Evolutionary conservation across 768 basidiomycete species (phyloP), one percentile per base, ranked within the genome.

Genomic region (Scleroderma citrinum): DNA sequence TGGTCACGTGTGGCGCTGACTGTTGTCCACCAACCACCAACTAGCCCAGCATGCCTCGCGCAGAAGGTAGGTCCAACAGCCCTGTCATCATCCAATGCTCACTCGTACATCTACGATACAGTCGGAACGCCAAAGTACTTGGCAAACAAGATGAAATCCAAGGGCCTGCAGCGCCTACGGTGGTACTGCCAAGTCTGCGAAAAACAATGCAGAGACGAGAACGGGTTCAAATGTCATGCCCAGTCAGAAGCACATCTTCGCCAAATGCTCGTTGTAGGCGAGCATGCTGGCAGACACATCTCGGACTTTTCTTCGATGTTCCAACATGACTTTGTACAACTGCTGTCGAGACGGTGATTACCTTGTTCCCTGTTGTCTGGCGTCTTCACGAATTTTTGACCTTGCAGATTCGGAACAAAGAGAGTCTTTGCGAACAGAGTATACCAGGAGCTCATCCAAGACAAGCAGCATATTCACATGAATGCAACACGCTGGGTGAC

Each of bases 111-210:
- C 42, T 26, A 7, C 30, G 34, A 40, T 42, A 2, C 52, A 90
- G 90, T 87, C 58, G 90, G 90, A 63, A 91, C 90, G 6, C 87
- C 90, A 21, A 92, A 92, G 69, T 87, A 79, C 68, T 71, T 94
- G 53, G 92, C 91, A 19, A 98, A 98, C 68, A 87, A 91, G 69
- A 94, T 95, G 87, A 97, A 97, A 72, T 87, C 92, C 50, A 97
- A 97, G 64, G 95, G 93, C 59, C 75, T 95, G 43, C 95, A 96
- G 68, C 83, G 92, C 61, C 80, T 98, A 55, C 80, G 94, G 54
- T 98, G 94, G 95, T 99, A 90, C 71, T 98, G 95, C 62, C 95
- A 99, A 76, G 91, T 98, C 56, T 98, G 96, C 80, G 73, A 97
- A 77, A 99, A 99, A 66, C 95, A 98, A 69, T 98, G 95, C 67